phyloP scores from a whole-genome alignment of 1,284 basidiomycete species.

The Malassezia nana region DNA sequence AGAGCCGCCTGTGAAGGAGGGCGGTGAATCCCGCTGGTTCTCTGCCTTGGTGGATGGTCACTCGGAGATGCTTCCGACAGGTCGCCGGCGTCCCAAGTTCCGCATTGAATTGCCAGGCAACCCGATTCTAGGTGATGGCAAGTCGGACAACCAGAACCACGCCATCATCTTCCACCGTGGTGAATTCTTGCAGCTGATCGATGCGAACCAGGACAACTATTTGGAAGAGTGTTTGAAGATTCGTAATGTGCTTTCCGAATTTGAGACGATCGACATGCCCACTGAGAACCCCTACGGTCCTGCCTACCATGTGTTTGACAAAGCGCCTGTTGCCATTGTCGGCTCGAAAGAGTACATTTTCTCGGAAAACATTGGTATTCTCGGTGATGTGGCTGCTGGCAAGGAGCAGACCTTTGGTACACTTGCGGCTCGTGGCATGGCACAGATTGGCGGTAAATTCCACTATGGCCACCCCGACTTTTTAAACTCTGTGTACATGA shows the following conservation, averaged over 20 bases:
- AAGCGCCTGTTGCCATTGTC: constrained; percentile 86
- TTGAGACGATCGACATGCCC: constrained; percentile 82
- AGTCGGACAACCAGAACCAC: constrained; percentile 99
- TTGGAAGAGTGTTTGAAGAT: constrained; percentile 99
- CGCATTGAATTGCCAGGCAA: constrained; percentile 96
- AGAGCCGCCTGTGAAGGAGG: constrained; percentile 79
- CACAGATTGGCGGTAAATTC: constrained; percentile 95
- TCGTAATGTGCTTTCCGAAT: constrained; percentile 92
- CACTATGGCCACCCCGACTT: constrained; percentile 99
- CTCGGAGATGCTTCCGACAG: constrained; percentile 83
- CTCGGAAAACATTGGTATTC: constrained; percentile 98
- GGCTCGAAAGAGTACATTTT: constrained; percentile 99
- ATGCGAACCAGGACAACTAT: constrained; percentile 99
- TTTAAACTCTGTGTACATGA: constrained; percentile 96
- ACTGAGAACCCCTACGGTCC: constrained; percentile 85
- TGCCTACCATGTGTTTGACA: constrained; percentile 57
- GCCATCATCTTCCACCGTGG: constrained; percentile 98
- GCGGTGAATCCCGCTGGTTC: constrained; percentile 87
- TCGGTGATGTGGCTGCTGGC: constrained; percentile 93
- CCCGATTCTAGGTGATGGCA: constrained; percentile 96
- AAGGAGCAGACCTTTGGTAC: constrained; percentile 99
- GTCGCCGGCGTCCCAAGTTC: constrained; percentile 88
- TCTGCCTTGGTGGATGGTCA: constrained; percentile 94
- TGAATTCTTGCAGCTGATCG: constrained; percentile 96
- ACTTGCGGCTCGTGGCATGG: constrained; percentile 81